phyloP scores from a whole-genome alignment of 1,284 basidiomycete species.

The Moesziomyces antarcticus region DNA sequence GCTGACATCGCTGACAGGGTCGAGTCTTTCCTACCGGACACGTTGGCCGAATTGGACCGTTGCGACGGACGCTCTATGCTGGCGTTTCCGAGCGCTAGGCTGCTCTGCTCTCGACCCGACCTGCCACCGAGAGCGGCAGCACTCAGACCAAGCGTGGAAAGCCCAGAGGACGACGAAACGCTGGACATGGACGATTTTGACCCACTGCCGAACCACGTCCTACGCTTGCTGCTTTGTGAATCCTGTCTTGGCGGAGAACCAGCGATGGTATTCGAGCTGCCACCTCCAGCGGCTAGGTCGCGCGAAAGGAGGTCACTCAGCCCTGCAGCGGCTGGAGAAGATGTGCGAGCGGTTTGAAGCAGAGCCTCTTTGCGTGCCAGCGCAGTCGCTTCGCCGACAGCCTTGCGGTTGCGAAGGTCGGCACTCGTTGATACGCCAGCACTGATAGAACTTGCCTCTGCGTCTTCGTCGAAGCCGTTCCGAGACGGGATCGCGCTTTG shows the following conservation, averaged over 20 bases:
- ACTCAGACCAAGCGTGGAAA: conserved; percentile 30
- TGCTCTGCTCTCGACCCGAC: conserved; percentile 49
- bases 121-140: conserved; percentile 22
- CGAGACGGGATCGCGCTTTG: conserved; percentile 1
- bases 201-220: conserved; percentile 41
- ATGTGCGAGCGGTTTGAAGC: conserved; percentile 12
- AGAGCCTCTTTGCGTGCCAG: conserved; percentile 11
- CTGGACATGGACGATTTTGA: conserved; percentile 30
- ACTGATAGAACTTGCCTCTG: conserved; percentile 22
- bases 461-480: conserved; percentile 5
- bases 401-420: conserved; percentile 41
- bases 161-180: conserved; percentile 27
- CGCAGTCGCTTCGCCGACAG: conserved; percentile 7
- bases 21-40: conserved; percentile 22
- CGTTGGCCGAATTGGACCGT: conserved; percentile 22
- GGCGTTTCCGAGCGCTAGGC: conserved; percentile 58
- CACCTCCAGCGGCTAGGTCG: conserved; percentile 39
- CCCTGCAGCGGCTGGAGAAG: conserved; percentile 46
- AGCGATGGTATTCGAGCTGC: conserved; percentile 5
- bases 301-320: conserved; percentile 46
- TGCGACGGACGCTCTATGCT: conserved; percentile 47
- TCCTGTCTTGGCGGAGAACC: conserved; percentile 40
- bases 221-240: conserved; percentile 31
- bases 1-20: conserved; percentile 9
- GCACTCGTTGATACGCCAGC: conserved; percentile 5